Base-by-base conservation (phyloP, 257 asterid species). In the Solanum rostratum region DNA sequence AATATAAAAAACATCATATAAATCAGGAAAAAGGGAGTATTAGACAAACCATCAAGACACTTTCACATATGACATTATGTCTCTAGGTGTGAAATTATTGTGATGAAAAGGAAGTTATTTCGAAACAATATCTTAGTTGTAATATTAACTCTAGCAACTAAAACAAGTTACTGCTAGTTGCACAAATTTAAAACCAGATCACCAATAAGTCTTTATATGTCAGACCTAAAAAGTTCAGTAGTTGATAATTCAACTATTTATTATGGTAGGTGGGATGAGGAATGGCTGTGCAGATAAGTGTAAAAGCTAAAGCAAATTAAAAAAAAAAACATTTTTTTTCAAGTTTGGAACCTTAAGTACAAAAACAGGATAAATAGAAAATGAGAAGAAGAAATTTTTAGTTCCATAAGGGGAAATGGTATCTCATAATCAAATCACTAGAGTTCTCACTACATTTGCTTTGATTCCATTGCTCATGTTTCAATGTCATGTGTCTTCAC, bases 391-490 rank as follows among this genome's bases (percentile, higher is more conserved):
- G 24, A 53, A 9, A 18, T 66, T 50, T 10, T 30, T 81, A 55
- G 65, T 84, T 53, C 68, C 57, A 33, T 14, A 41, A 86, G 79
- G 52, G 19, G 46, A 63, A 87, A 93, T 91, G 97, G 89, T 87
- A 84, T 85, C 85, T 84, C 65, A 74, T n/a, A 89, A 63, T 57
- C 69, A 30, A 37, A 41, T 43, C 50, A 59, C 1, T 52, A 80
- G 22, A 66, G 59, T 87, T 70, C 59, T 86, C 37, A 50, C 86
- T 10, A 39, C 88, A 37, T 52, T 46, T 55, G 43, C 74, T 37
- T 29, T 83, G 20, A n/a, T 88, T 39, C 33, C 86, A 84, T 87
- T 45, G 62, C 63, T 88, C 45, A 55, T 81, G 30, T 88, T 49
- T 60, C 87, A 86, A 85, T 80, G 88, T 76, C 63, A 57, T 41